Base-by-base conservation (phyloP, 768 basidiomycete genomes). In the Lepiota venenata region DNA sequence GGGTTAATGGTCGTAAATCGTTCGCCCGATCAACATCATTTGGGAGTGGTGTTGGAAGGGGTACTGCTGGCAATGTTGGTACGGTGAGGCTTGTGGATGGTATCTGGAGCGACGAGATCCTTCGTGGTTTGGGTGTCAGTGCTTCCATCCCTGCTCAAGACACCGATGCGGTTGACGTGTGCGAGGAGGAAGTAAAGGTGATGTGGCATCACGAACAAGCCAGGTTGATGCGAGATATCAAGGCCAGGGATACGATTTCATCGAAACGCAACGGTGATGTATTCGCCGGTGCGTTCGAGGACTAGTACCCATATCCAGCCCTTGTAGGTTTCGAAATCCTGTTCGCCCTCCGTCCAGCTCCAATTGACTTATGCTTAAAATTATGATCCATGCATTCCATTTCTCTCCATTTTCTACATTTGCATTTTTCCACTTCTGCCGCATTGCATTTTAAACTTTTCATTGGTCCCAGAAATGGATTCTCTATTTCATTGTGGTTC, bases 41-140 rank as follows among this genome's bases (percentile, higher is more conserved):
- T 57, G 75, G 75, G 39, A 69, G 71, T 1, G 59, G 68, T 22
- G 62, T 67, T 40, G 69, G 66, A 50, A 71, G 68, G 36, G 66
- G 72, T 10, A 70, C 69, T 40, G 52, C 45, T 6, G 68, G 65
- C 42, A 67, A 63, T n/a, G 69, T 70, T 29, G 74, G 74, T 29
- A 81, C 84, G 46, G 78, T 87, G 18, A 74, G 71, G 45, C 71
- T 91, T 35, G 79, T 76, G 2, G 76, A 82, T n/a, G 83, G 83
- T 21, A 74, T 89, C 25, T 79, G 86, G 62, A 69, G 70, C 2
- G 87, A 87, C 29, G 89, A 91, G 60, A 75, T 89, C 4, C 67
- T 85, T n/a, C 79, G 87, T 40, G 88, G 87, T 0, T 64, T 91
- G 36, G 88, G 88, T 10, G 71, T 85, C 18, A 61, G 60, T 3